phyloP scores from a whole-genome alignment of 345 rosid species.

The Atalantia buxifolia region DNA sequence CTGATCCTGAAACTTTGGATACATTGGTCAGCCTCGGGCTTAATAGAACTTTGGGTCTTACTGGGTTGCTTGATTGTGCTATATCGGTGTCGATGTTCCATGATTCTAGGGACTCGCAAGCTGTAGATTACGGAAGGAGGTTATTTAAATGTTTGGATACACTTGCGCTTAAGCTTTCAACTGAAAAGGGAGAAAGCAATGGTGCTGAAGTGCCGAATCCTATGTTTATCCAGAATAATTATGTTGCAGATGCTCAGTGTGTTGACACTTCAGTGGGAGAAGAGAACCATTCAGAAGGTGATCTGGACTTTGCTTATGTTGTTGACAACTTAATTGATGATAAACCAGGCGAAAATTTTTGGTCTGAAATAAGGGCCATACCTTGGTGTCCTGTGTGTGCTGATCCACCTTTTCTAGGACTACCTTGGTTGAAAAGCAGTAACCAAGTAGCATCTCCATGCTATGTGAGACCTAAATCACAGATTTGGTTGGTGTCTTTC shows the following conservation, averaged over 20 bases:
- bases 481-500: slow-evolving; percentile 78
- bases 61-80: slow-evolving; percentile 82
- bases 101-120: slow-evolving; percentile 56
- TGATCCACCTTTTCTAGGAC: slow-evolving; percentile 66
- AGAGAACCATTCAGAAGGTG: slow-evolving; percentile 29
- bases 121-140: slow-evolving; percentile 52
- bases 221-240: slow-evolving; percentile 13
- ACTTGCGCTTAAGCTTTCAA: slow-evolving; percentile 55
- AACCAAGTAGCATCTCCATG: slow-evolving; percentile 62
- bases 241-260: slow-evolving; percentile 16
- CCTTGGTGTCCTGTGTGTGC: slow-evolving; percentile 81
- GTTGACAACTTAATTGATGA: slow-evolving; percentile 45
- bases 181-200: slow-evolving; percentile 32
- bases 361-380: slow-evolving; percentile 75
- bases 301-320: slow-evolving; percentile 37
- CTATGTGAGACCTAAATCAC: slow-evolving; percentile 80
- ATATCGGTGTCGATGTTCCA: slow-evolving; percentile 60
- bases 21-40: slow-evolving; percentile 74
- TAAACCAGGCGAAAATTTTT: slow-evolving; percentile 72
- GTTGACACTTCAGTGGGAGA: slow-evolving; percentile 32
- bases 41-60: slow-evolving; percentile 53
- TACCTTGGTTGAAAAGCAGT: slow-evolving; percentile 78
- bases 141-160: slow-evolving; percentile 54
- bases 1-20: slow-evolving; percentile 67
- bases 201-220: slow-evolving; percentile 31